Evolutionary conservation across 495 filamentous ascomycete genomes (phyloP).

Genomic region (Schizothecium vesticola): DNA sequence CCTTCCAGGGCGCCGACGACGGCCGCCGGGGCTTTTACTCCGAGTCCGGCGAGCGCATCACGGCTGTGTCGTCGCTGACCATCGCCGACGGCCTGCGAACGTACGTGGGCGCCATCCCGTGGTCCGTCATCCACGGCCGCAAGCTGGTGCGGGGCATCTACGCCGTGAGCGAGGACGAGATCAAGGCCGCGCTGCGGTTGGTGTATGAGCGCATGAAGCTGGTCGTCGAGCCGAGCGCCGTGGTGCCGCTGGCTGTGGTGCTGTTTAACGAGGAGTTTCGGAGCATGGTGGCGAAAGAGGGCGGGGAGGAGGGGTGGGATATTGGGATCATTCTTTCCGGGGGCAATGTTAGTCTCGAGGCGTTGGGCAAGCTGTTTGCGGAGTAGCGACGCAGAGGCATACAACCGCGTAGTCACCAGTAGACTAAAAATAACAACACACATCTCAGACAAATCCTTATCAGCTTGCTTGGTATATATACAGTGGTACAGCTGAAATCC

Average conservation of each 20-base stretch:
- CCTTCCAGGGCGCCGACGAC: conserved; percentile 81
- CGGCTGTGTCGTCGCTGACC: conserved; percentile 65
- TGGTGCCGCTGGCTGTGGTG: conserved; percentile 75
- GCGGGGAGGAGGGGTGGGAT: conserved; percentile 74
- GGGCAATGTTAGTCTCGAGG: conserved; percentile 84
- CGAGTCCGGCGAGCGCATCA: conserved; percentile 54
- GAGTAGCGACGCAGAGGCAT: background rate
- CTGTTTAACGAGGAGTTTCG: conserved; percentile 84
- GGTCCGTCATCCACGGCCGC: conserved; percentile 71
- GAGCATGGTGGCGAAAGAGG: conserved; percentile 61
- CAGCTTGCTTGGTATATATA: conserved; percentile 24
- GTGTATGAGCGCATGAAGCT: conserved; percentile 89
- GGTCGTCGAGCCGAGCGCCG: conserved; percentile 84
- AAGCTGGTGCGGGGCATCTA: conserved; percentile 69
- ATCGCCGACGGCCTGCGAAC: conserved; percentile 89
- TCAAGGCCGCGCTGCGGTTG: conserved; percentile 67
- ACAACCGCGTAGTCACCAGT: background rate
- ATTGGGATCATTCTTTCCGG: conserved; percentile 82
- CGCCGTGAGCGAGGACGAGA: conserved; percentile 76
- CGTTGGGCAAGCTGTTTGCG: conserved; percentile 58
- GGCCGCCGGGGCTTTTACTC: conserved; percentile 59
- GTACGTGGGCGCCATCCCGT: conserved; percentile 71
- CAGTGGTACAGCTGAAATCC: conserved; percentile 14
- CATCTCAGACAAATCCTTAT: conserved; percentile 6
- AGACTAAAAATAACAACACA: background rate